Conservation (phyloP, 2,329 filamentous ascomycete species). For the Blastomyces parvus region DNA sequence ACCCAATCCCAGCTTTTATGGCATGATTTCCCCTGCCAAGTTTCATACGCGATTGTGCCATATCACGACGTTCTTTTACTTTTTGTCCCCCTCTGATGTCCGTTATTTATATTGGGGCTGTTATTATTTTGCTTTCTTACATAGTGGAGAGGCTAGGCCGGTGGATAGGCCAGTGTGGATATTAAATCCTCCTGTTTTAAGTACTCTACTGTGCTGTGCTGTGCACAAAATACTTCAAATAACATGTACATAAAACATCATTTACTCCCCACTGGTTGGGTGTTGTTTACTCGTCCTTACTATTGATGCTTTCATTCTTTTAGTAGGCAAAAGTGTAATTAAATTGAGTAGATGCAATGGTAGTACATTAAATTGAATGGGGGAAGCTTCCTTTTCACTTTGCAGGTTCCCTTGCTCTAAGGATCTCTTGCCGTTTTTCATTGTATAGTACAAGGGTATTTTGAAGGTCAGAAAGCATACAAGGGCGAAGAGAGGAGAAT, state of each 20-base stretch:
- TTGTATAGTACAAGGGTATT: not conserved
- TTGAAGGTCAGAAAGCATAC: not conserved
- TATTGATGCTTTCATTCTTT: not conserved
- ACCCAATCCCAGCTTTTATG: not conserved
- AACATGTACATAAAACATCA: not conserved
- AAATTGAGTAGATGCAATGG: not conserved
- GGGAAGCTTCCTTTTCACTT: not conserved
- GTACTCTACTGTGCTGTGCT: not conserved
- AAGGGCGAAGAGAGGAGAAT: not conserved
- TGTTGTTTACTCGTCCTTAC: not conserved
- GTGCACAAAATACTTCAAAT: not conserved
- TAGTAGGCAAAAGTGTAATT: not conserved
- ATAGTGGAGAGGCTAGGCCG: not conserved
- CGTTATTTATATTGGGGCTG: not conserved
- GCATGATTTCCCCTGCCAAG: not conserved
- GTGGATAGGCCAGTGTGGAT: not conserved
- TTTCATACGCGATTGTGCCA: not conserved
- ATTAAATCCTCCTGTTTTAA: not conserved
- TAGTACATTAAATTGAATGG: not conserved
- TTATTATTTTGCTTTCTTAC: not conserved
- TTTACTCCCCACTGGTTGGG: not conserved
- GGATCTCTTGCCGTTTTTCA: not conserved
- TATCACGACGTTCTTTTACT: not conserved
- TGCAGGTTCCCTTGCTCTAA: not conserved
- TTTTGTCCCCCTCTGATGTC: not conserved